Percentiles rank a stretch among this genome's conserved stretches.
Evolutionary conservation across 225 moss, liverwort and hornwort species (phyloP).

Genomic region (Pseudisothecium myosuroides): DNA sequence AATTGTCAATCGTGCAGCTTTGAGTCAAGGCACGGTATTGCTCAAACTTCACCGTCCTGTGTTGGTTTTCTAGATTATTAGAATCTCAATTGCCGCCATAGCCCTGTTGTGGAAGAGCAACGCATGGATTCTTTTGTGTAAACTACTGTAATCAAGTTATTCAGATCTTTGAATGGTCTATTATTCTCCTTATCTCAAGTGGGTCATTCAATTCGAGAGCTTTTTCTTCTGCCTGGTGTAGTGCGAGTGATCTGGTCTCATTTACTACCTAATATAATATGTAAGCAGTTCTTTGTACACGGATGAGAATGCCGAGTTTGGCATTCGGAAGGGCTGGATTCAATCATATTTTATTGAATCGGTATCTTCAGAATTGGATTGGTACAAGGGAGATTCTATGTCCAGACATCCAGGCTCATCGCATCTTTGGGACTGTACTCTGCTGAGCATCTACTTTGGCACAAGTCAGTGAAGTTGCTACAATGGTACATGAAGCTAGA

Average conservation of each 20-base stretch:
- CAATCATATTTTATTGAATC: not conserved
- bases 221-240: not conserved
- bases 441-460: not conserved
- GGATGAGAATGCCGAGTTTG: not conserved
- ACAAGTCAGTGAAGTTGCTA: not conserved
- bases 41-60: not conserved
- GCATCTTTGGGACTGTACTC: not conserved
- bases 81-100: not conserved
- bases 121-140: not conserved
- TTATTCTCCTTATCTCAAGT: not conserved
- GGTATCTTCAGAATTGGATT: not conserved
- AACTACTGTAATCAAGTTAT: not conserved
- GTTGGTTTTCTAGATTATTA: not conserved
- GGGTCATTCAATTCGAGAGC: not conserved
- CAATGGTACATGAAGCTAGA: not conserved
- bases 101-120: not conserved
- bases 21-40: not conserved
- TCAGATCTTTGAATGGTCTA: not conserved
- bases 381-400: not conserved
- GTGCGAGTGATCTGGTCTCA: not conserved
- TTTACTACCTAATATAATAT: not conserved
- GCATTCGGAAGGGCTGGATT: not conserved
- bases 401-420: not conserved
- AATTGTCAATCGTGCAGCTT: not conserved
- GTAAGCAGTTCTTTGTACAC: not conserved